These are phyloP conservation scores for Prunella vulgaris DNA, from an alignment of 257 asterid genomes.

Conservation along the genomic window DNA sequence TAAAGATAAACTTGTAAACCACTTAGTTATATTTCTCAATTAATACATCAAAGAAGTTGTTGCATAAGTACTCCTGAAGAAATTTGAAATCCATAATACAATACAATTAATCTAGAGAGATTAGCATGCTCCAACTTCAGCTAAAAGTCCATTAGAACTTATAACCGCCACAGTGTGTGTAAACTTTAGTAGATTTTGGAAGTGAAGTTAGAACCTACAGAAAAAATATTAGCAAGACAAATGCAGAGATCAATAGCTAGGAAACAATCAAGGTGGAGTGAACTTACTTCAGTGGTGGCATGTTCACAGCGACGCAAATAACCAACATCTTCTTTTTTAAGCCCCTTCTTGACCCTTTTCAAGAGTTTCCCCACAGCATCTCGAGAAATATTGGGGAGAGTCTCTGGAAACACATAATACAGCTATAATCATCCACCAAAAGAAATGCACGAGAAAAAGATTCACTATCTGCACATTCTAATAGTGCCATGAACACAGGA, in stretches of 20 bases:
- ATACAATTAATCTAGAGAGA: not conserved
- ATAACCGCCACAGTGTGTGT: not conserved
- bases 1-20: not conserved
- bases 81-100: not conserved
- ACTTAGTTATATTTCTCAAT: not conserved
- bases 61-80: not conserved
- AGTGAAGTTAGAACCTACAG: not conserved
- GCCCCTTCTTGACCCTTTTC: slow-evolving; percentile 58
- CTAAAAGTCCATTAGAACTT: not conserved
- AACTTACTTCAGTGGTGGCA: slow-evolving; percentile 32
- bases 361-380: slow-evolving; percentile 62
- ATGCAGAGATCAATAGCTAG: not conserved
- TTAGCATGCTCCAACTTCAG: not conserved
- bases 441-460: not conserved
- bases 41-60: not conserved
- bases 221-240: not conserved
- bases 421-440: slow-evolving; percentile 4
- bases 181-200: not conserved
- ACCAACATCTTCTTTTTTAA: slow-evolving; percentile 47
- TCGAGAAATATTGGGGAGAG: slow-evolving; percentile 61
- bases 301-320: slow-evolving; percentile 47
- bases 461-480: not conserved
- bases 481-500: not conserved
- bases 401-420: slow-evolving; percentile 43
- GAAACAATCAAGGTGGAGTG: not conserved